Evolutionary conservation across 345 rosid genomes (phyloP), one percentile per base, ranked within the genome.

Genomic region (Melaleuca quinquenervia): DNA sequence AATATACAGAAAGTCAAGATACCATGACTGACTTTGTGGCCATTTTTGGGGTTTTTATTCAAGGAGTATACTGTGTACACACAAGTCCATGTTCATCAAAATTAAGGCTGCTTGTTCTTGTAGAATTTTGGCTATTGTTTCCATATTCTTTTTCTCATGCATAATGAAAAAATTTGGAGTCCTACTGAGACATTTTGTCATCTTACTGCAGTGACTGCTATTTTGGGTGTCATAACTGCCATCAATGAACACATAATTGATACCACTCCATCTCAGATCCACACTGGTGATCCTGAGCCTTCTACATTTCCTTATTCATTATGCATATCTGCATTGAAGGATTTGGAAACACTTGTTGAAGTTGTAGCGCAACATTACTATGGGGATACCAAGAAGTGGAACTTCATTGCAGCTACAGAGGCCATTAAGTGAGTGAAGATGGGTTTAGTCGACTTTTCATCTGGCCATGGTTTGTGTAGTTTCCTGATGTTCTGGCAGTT

Each of bases 341-440:
- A 97, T 88, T 88, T 95, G 93, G 98, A 96, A 88, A 96, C 98
- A 24, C 89, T 96, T 88, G 93, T 97, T 89, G 99, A 96, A 91
- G 98, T 97, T 18, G 92, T 92, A 3, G 98, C 98, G 44, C 94
- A 96, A 90, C 94, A 96, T 48, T 95, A 94, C 82, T 96, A 88
- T 85, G 98, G 99, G 27, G 88, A 90, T 52, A 94, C 92, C 80
- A 93, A 92, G 88, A 97, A 95, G 89, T 96, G 98, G 98, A 93
- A 95, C 90, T 95, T 93, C 90, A 92, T 97, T 88, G 96, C 98
- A 78, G 82, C 88, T 82, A 94, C 95, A 20, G 98, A 97, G 93
- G 94, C 98, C 86, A 89, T 88, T 82, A 97, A 95, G 98, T 96
- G 90, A 92, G 96, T 74, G 45, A 50, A 3, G 32, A 58, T 9